Conservation (phyloP, 139 green algal species). For the Picochlorum sp. region DNA sequence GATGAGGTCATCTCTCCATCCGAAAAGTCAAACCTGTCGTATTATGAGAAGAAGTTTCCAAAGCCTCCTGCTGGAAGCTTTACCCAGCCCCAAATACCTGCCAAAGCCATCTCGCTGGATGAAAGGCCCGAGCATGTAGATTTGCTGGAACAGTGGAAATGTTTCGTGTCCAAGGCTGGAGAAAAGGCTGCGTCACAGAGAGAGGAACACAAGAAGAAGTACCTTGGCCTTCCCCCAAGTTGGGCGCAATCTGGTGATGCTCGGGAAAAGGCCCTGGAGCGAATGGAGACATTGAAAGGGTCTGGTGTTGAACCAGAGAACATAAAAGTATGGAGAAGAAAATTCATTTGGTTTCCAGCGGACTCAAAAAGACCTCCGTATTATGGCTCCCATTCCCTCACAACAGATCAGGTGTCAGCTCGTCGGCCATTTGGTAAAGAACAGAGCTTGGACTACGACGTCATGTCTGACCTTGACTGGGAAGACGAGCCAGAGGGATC, state of each 20-base stretch:
- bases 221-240: constrained; percentile 40
- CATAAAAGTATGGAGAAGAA: constrained; percentile 45
- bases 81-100: too few relatives aligned
- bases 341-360: constrained; percentile 37
- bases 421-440: constrained; percentile 42
- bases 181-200: not conserved
- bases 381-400: constrained; percentile 39
- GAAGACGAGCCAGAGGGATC: constrained; percentile 66
- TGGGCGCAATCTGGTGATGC: constrained; percentile 37
- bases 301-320: constrained; percentile 2
- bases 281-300: constrained; percentile 4
- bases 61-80: too few relatives aligned
- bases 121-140: too few relatives aligned
- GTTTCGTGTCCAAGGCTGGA: not conserved
- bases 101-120: too few relatives aligned
- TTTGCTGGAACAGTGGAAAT: constrained; percentile 2
- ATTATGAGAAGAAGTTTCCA: too few relatives aligned
- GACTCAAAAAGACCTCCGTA: constrained; percentile 42
- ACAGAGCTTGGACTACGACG: constrained; percentile 60
- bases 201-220: not conserved
- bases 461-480: constrained; percentile 69
- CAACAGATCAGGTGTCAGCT: constrained; percentile 22
- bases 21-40: too few relatives aligned
- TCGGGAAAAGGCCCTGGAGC: not conserved
- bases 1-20: not conserved